Percentiles rank a stretch among this genome's conserved stretches.
phyloP scores from a whole-genome alignment of 1,284 basidiomycete species.

The Puccinia horiana region DNA sequence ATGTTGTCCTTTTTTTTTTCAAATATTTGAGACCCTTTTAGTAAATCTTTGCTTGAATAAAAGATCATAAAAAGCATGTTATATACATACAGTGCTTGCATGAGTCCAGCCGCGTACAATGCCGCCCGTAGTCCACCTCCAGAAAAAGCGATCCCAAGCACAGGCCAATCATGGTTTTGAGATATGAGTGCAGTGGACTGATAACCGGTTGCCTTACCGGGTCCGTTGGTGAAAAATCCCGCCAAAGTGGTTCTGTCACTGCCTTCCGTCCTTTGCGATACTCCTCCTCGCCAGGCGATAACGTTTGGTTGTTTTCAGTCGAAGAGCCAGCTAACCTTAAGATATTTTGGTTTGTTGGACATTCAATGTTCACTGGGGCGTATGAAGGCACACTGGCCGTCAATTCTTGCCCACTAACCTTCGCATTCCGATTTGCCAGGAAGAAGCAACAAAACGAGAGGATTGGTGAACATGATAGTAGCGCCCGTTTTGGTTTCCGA shows the following conservation, averaged over 20 bases:
- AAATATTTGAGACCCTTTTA: not conserved
- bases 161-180: slow-evolving; percentile 14
- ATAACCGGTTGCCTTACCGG: slow-evolving; percentile 39
- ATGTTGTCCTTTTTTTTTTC: no score
- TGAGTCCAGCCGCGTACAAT: slow-evolving; percentile 35
- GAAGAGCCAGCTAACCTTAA: slow-evolving; percentile 31
- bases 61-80: not conserved
- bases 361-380: slow-evolving; percentile 19
- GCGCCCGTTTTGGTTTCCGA: not conserved
- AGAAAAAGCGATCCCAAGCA: slow-evolving; percentile 32
- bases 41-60: not conserved
- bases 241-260: slow-evolving; percentile 32
- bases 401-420: not conserved
- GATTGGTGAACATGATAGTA: not conserved
- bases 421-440: not conserved
- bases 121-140: slow-evolving; percentile 31
- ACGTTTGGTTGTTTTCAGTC: slow-evolving; percentile 18
- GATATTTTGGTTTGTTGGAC: slow-evolving; percentile 3
- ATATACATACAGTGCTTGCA: slow-evolving; percentile 26
- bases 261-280: slow-evolving; percentile 15
- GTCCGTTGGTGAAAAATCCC: slow-evolving; percentile 23
- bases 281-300: slow-evolving; percentile 1
- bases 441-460: not conserved
- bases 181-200: not conserved
- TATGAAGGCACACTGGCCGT: slow-evolving; percentile 23